These are phyloP conservation scores for Groenewaldozyma auringiensis DNA, from an alignment of 1,139 yeast species.

Conservation along the genomic window DNA sequence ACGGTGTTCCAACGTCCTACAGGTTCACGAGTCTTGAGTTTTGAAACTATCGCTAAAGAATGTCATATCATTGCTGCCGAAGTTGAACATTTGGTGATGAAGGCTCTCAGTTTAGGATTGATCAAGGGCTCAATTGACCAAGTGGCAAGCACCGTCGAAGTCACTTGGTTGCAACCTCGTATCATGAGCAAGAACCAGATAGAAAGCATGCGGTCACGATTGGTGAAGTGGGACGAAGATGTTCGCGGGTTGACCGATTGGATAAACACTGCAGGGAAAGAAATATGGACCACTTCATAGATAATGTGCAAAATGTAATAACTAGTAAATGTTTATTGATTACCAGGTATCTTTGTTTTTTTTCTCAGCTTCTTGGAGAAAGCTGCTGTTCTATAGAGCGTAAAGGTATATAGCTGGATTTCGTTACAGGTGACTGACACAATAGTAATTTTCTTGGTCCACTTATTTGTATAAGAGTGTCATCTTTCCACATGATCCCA, in stretches of 20 bases:
- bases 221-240: slow-evolving; percentile 68
- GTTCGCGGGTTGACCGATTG: slow-evolving; percentile 58
- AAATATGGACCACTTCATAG: slow-evolving; percentile 42
- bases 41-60: slow-evolving; percentile 68
- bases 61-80: slow-evolving; percentile 59
- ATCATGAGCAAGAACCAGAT: slow-evolving; percentile 79
- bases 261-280: slow-evolving; percentile 51
- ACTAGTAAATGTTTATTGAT: not conserved
- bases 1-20: slow-evolving; percentile 73
- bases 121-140: slow-evolving; percentile 86
- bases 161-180: slow-evolving; percentile 94
- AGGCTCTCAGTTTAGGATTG: slow-evolving; percentile 76
- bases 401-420: not conserved
- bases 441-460: slow-evolving; percentile 19
- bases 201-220: slow-evolving; percentile 61
- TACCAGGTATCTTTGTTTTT: not conserved
- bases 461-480: slow-evolving; percentile 13
- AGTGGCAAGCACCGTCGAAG: slow-evolving; percentile 65
- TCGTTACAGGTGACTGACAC: not conserved
- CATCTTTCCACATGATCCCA: slow-evolving; percentile 16
- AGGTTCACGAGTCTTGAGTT: slow-evolving; percentile 64
- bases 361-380: not conserved
- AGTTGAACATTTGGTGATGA: slow-evolving; percentile 87
- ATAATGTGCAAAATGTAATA: not conserved
- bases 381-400: not conserved